These are phyloP conservation scores for Hawksworthiomyces lignivorus DNA, from an alignment of 2,329 filamentous ascomycete species.

Conservation along the genomic window DNA sequence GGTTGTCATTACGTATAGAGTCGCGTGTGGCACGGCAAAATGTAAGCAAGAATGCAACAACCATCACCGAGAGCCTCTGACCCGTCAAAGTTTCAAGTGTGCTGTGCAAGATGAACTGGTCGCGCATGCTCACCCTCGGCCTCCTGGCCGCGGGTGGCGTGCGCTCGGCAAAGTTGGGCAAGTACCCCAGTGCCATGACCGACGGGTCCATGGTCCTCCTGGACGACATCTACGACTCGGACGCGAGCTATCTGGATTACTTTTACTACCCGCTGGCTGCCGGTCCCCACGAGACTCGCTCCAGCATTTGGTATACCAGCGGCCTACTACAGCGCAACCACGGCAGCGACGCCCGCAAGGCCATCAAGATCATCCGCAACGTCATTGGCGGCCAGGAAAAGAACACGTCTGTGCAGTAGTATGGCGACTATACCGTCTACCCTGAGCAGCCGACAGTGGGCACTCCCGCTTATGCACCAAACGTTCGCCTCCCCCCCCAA, in stretches of 20 bases:
- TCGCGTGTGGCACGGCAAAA: too few species aligned
- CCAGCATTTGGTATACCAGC: slow-evolving; percentile 51
- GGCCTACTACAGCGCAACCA: slow-evolving; percentile 49
- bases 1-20: too few species aligned
- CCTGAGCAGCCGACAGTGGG: slow-evolving; percentile 53
- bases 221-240: slow-evolving; percentile 46
- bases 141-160: too few species aligned
- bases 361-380: slow-evolving; percentile 26
- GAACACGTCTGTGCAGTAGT: slow-evolving; percentile 42
- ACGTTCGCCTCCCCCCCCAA: slow-evolving; percentile 10
- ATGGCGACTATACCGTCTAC: slow-evolving; percentile 44
- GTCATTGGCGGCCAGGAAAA: slow-evolving; percentile 47
- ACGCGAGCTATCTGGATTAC: slow-evolving; percentile 45
- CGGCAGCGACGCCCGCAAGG: slow-evolving; percentile 15
- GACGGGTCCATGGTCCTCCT: slow-evolving; percentile 47
- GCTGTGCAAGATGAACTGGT: too few species aligned
- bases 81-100: too few species aligned
- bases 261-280: slow-evolving; percentile 35
- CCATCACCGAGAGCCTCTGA: too few species aligned
- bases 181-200: slow-evolving; percentile 27
- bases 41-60: too few species aligned
- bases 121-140: too few species aligned
- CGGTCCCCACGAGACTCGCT: slow-evolving; percentile 50
- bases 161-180: too few species aligned
- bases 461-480: slow-evolving; percentile 33